These are phyloP conservation scores for Sonneratia caseolaris DNA, from an alignment of 345 rosid species.

Conservation along the genomic window DNA sequence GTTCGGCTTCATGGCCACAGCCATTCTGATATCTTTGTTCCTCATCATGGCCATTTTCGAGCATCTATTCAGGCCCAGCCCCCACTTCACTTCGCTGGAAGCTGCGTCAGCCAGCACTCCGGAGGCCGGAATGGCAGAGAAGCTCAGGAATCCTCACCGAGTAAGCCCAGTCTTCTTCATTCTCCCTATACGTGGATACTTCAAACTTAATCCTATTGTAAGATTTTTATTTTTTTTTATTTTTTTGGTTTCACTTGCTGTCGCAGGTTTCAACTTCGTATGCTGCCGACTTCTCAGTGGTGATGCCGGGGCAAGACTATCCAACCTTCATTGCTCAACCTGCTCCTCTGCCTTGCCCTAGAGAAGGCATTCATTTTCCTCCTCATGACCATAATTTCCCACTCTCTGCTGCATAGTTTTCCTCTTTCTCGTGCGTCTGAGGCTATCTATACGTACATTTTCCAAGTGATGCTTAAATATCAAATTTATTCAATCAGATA, in stretches of 20 bases:
- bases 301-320: slow-evolving; percentile 77
- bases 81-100: slow-evolving; percentile 53
- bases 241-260: neutral
- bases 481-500: neutral
- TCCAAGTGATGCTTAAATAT: neutral
- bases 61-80: slow-evolving; percentile 61
- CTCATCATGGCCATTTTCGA: slow-evolving; percentile 90
- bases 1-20: slow-evolving; percentile 87
- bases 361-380: slow-evolving; percentile 64
- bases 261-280: slow-evolving; percentile 31
- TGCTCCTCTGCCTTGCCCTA: slow-evolving; percentile 75
- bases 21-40: slow-evolving; percentile 78
- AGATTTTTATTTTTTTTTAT: too few relatives aligned
- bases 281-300: slow-evolving; percentile 57
- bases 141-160: slow-evolving; percentile 28
- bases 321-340: slow-evolving; percentile 85
- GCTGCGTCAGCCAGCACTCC: slow-evolving; percentile 7
- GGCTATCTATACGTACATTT: neutral
- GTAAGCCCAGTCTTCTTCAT: slow-evolving; percentile 23
- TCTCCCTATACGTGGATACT: neutral
- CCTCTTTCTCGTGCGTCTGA: neutral
- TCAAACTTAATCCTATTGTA: neutral
- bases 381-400: slow-evolving; percentile 24
- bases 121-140: slow-evolving; percentile 22
- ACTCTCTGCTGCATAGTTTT: neutral